Evolutionary conservation across 257 asterid species (phyloP).

Genomic region (Solanum ossicruentum): DNA sequence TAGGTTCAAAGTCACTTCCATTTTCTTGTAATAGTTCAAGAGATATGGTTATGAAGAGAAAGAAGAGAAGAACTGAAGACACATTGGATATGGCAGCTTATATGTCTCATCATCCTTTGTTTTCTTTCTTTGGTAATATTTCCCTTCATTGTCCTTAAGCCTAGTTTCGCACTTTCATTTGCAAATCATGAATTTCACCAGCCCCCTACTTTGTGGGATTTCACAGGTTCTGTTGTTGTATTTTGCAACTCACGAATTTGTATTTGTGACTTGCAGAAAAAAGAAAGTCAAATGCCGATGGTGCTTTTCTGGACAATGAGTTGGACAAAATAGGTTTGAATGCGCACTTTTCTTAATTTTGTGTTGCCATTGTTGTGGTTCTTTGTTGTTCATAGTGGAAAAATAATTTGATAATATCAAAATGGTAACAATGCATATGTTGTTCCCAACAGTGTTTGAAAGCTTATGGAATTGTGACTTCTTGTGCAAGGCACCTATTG

Average conservation of each 20-base stretch:
- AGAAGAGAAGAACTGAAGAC: constrained; percentile 9
- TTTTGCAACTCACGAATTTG: not conserved
- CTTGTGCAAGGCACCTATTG: not conserved
- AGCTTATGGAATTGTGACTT: not conserved
- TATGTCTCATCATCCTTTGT: constrained; percentile 6
- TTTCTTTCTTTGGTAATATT: constrained; percentile 3
- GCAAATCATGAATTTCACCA: not conserved
- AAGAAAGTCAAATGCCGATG: constrained; percentile 1
- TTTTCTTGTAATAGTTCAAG: not conserved
- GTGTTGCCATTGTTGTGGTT: not conserved
- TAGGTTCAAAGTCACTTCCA: constrained; percentile 5
- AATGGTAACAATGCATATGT: not conserved
- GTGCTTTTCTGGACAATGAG: not conserved
- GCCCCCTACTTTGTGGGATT: too few relatives aligned
- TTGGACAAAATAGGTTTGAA: not conserved
- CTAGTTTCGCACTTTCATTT: not conserved
- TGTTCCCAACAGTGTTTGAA: not conserved
- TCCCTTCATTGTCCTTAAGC: not conserved
- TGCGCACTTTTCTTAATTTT: not conserved
- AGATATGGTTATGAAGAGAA: not conserved
- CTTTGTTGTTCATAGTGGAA: not conserved
- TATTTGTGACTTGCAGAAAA: not conserved
- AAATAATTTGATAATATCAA: not conserved
- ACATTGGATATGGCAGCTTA: not conserved
- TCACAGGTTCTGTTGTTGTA: too few relatives aligned